These are phyloP conservation scores for Medicago lupulina DNA, from an alignment of 306 rosid species.

Conservation along the genomic window DNA sequence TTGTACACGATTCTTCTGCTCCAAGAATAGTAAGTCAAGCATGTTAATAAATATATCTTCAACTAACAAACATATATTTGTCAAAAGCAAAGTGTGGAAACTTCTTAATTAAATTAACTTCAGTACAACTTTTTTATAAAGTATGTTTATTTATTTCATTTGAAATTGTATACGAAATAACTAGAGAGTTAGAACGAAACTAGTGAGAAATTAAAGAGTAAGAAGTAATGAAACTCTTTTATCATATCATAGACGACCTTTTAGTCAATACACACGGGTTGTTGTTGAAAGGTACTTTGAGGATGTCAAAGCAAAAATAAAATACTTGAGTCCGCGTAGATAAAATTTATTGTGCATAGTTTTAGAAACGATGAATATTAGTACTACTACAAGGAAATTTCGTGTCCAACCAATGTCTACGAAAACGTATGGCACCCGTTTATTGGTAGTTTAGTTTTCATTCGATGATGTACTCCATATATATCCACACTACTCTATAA, in stretches of 20 bases:
- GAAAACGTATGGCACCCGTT: background rate
- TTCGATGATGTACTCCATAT: background rate
- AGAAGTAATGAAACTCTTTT: background rate
- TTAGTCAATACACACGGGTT: background rate
- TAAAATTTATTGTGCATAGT: background rate
- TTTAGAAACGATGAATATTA: background rate
- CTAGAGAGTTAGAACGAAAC: background rate
- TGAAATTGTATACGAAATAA: background rate
- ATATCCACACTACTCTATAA: background rate
- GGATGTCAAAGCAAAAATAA: background rate
- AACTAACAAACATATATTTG: constrained; percentile 31
- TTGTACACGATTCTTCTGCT: too few species aligned
- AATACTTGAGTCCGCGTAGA: too few species aligned
- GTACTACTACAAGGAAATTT: background rate
- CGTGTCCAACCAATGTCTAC: background rate
- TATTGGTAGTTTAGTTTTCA: background rate
- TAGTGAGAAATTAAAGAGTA: background rate
- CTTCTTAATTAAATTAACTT: background rate
- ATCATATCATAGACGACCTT: background rate
- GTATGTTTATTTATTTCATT: background rate
- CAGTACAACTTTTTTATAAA: background rate
- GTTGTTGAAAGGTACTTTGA: background rate
- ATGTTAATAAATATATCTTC: background rate
- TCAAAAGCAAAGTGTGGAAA: background rate
- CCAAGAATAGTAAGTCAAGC: too few species aligned